Base-by-base conservation (phyloP, 2,329 filamentous ascomycete species). In the Neocucurbitaria cava region DNA sequence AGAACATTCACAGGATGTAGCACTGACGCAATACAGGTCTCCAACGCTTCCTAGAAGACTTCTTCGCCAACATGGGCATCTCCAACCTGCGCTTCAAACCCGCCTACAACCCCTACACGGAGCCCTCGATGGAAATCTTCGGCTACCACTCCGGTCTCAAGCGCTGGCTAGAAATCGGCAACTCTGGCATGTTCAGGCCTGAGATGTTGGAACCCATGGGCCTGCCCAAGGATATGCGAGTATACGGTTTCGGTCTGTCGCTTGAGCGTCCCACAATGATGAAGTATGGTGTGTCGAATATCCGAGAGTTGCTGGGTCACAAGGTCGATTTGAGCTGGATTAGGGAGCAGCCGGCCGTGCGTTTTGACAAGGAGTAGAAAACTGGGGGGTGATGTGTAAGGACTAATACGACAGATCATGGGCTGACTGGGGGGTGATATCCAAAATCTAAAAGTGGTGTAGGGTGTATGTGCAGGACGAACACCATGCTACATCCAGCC, bases 201-300 rank as follows among this genome's bases (percentile, higher is more conserved):
- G 95, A 99, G 79, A 97, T 98, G 94, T 78, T 97, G 71, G 90
- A 96, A 78, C 83, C 92, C 5, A 96, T 97, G 93, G 94, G 94
- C 30, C 78, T 98, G 70, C 93, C 93, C 21, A 92, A 89, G 78
- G 90, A 96, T 70, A 87, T 98, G 87, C 83, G 90, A 59, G 93
- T 97, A 9, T 98, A 96, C 74, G 95, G 95, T 30, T 98, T 92
- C 85, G 95, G 95, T 33, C 79, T 99, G 72, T 91, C 87, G 76
- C 78, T 99, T 73, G 95, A 99, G 83, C 82, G 95, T 68, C 95
- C 95, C 53, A 98, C 95, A 10, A 99, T 98, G 95, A 96, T 97
- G 81, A 95, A 96, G 84, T 96, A 82, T 76, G 84, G 80, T 3
- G 68, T 76, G 58, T 91, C 86, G 70, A 97, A 97, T 77, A 97